Conservation (phyloP, 176 grass and related monocot species). For the Carex myosuroides region DNA sequence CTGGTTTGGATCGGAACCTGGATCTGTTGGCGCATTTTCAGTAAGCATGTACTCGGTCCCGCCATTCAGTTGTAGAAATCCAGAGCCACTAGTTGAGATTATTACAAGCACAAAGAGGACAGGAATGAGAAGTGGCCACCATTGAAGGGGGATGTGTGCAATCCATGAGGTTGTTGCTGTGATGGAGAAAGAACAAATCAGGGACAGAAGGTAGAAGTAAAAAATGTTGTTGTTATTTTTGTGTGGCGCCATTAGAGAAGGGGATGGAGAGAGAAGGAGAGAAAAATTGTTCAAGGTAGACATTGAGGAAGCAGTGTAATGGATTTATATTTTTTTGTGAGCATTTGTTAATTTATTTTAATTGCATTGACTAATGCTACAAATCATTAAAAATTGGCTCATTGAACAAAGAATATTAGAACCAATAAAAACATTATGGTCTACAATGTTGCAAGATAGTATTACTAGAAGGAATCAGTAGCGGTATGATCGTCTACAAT, state of each 20-base stretch:
- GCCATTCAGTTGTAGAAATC: neutral
- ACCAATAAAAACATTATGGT: neutral
- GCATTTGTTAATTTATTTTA: neutral
- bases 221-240: neutral
- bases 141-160: conserved; percentile 10
- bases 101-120: conserved; percentile 1
- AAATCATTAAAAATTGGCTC: neutral
- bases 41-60: neutral
- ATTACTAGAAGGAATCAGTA: neutral
- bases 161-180: conserved; percentile 16
- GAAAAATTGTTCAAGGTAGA: neutral
- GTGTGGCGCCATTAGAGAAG: conserved; percentile 8
- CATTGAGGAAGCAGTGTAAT: neutral
- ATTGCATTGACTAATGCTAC: neutral
- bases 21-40: neutral
- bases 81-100: conserved; percentile 3
- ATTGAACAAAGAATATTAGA: neutral
- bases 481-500: no score
- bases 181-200: conserved; percentile 8
- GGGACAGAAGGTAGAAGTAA: neutral
- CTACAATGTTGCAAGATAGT: neutral
- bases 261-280: neutral
- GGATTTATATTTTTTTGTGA: neutral
- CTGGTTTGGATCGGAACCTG: neutral
- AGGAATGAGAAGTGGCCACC: conserved; percentile 9